Evolutionary conservation across 2,329 filamentous ascomycete genomes (phyloP).

Genomic region (Ceratocystis papillata): DNA sequence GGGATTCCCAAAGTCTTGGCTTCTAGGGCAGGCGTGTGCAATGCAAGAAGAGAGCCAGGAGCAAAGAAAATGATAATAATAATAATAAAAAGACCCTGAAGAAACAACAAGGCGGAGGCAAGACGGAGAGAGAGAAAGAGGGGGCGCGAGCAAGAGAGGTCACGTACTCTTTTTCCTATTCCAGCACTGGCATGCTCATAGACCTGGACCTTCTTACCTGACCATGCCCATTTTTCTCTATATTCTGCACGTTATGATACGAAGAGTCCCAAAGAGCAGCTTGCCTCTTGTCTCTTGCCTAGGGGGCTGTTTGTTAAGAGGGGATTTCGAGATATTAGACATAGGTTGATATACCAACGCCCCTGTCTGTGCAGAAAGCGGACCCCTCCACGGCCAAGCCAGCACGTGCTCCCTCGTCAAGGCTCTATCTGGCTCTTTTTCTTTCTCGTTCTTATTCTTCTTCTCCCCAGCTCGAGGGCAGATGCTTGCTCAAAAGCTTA

Average conservation of each 20-base stretch:
- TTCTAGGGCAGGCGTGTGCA: background rate
- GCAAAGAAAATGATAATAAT: background rate
- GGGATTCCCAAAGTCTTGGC: conserved; percentile 12
- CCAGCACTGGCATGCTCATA: background rate
- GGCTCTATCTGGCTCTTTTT: conserved; percentile 6
- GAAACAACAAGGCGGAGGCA: background rate
- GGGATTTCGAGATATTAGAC: background rate
- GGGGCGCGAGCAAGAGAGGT: background rate
- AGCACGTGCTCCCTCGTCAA: conserved; percentile 8
- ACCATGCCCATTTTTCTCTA: background rate
- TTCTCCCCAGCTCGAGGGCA: background rate
- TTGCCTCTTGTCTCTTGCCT: background rate
- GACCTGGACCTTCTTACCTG: background rate
- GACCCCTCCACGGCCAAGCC: background rate
- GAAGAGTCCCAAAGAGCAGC: background rate
- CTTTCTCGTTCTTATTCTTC: background rate
- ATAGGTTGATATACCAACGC: background rate
- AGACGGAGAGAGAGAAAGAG: background rate
- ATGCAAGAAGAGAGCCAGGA: too few relatives aligned
- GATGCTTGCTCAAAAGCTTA: conserved; percentile 8
- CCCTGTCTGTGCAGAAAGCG: background rate
- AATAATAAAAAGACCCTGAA: background rate
- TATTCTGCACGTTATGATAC: background rate
- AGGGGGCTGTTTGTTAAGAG: background rate
- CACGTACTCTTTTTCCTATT: background rate